Conservation (phyloP, 2,329 filamentous ascomycete species). For the Paecilomyces dactylethromorphus region DNA sequence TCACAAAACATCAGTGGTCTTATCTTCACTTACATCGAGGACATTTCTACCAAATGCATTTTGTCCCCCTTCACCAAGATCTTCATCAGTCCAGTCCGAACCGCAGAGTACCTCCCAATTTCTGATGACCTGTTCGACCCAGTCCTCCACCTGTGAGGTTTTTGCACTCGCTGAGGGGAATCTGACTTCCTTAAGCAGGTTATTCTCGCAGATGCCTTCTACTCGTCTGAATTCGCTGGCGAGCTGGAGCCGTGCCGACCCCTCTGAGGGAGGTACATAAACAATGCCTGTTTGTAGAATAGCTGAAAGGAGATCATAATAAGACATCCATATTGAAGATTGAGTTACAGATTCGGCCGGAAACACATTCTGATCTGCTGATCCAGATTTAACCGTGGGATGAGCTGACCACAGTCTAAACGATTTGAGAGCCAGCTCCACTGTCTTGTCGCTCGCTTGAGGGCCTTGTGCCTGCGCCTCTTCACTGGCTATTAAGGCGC, state of each 20-base stretch:
- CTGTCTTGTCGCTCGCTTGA: constrained; percentile 16
- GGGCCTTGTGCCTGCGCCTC: constrained; percentile 26
- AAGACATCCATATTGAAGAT: constrained; percentile 69
- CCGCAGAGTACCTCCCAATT: constrained; percentile 85
- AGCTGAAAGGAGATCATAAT: constrained; percentile 73
- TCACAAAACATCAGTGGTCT: background rate
- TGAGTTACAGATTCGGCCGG: constrained; percentile 17
- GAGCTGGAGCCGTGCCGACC: constrained; percentile 54
- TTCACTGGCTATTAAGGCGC: constrained; percentile 62
- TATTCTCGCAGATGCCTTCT: constrained; percentile 70
- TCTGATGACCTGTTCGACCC: constrained; percentile 68
- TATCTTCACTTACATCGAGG: constrained; percentile 51
- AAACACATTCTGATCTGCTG: constrained; percentile 11
- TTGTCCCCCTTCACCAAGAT: constrained; percentile 76
- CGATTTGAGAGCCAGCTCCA: constrained; percentile 37
- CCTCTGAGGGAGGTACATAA: constrained; percentile 29
- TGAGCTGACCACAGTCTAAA: constrained; percentile 43
- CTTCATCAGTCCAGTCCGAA: constrained; percentile 69
- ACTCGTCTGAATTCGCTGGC: constrained; percentile 71
- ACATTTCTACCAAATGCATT: constrained; percentile 67
- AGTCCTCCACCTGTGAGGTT: constrained; percentile 73
- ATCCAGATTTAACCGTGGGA: constrained; percentile 23
- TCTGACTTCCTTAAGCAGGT: constrained; percentile 68
- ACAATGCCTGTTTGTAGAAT: constrained; percentile 54
- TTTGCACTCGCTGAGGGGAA: constrained; percentile 80